Evolutionary conservation across 768 basidiomycete genomes (phyloP).

Genomic region (Tylopilus intermedius): DNA sequence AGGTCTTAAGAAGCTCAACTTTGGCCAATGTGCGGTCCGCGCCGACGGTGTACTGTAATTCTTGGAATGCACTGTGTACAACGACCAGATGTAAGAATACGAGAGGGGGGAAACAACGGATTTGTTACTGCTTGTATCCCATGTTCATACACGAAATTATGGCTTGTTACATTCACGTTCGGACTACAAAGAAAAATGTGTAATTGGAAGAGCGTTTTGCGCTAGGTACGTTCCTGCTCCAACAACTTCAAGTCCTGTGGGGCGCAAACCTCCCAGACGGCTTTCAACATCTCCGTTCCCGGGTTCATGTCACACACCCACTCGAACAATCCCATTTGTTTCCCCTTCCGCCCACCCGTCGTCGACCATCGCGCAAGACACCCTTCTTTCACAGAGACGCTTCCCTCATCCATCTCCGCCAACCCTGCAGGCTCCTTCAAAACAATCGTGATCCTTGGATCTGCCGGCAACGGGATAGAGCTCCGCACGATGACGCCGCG

Average conservation of each 20-base stretch:
- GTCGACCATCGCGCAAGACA: conserved; percentile 12
- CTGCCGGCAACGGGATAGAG: conserved; percentile 24
- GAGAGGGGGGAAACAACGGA: too few species aligned
- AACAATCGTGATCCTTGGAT: conserved; percentile 26
- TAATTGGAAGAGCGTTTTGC: too few species aligned
- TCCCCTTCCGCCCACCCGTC: conserved; percentile 12
- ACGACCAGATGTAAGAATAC: too few species aligned
- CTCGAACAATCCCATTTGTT: conserved; percentile 22
- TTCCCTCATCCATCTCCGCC: conserved; percentile 18
- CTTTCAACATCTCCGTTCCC: conserved; percentile 24
- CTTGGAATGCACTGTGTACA: too few species aligned
- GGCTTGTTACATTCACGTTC: too few species aligned
- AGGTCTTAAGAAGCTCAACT: conserved; percentile 53
- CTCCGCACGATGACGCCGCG: conserved; percentile 21
- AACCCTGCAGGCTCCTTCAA: conserved; percentile 25
- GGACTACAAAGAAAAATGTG: too few species aligned
- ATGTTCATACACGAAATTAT: too few species aligned
- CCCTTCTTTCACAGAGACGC: conserved; percentile 7
- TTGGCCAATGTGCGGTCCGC: conserved; percentile 63
- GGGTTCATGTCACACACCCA: conserved; percentile 26
- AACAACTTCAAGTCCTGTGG: conserved; percentile 17
- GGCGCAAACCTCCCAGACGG: conserved; percentile 27
- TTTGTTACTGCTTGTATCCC: too few species aligned
- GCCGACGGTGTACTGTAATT: conserved; percentile 42
- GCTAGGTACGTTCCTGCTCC: conserved; percentile 7